These are phyloP conservation scores for Oehlia diaphana DNA, from an alignment of 192 early-diverging fungal genomes.

Conservation along the genomic window DNA sequence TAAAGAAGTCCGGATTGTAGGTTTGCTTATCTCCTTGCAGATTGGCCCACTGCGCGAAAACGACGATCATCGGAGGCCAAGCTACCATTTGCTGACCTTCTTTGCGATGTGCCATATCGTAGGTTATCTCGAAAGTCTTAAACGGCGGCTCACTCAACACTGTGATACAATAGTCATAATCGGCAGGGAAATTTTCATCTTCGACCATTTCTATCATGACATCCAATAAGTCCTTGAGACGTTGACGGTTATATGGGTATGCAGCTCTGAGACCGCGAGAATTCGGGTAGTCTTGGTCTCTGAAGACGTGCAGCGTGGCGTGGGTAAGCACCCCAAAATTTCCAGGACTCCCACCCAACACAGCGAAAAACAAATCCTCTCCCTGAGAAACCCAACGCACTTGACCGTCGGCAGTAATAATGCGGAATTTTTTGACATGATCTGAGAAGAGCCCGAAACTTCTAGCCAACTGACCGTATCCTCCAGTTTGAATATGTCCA, in stretches of 20 bases:
- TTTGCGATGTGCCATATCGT: neutral
- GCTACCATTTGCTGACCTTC: neutral
- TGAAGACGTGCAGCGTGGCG: constrained; percentile 26
- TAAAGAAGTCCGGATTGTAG: constrained; percentile 16
- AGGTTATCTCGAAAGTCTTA: neutral
- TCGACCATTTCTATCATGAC: constrained; percentile 26
- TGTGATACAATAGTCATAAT: constrained; percentile 34
- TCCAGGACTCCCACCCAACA: constrained; percentile 40
- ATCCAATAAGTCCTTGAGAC: constrained; percentile 35
- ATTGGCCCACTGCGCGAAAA: constrained; percentile 38
- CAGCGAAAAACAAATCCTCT: constrained; percentile 34
- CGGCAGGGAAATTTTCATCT: constrained; percentile 4
- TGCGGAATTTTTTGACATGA: constrained; percentile 39
- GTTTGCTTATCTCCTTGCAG: constrained; percentile 20
- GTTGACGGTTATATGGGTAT: constrained; percentile 1
- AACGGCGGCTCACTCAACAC: constrained; percentile 4
- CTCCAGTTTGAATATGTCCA: constrained; percentile 40
- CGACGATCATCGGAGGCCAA: constrained; percentile 26
- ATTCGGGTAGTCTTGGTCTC: constrained; percentile 32
- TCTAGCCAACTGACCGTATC: constrained; percentile 35
- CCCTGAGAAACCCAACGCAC: constrained; percentile 22
- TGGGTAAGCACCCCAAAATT: constrained; percentile 43
- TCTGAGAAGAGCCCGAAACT: constrained; percentile 41
- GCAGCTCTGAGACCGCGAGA: constrained; percentile 31
- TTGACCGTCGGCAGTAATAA: constrained; percentile 36